phyloP scores from a whole-genome alignment of 2,329 filamentous ascomycete species.

The Herpotrichia juniperi region DNA sequence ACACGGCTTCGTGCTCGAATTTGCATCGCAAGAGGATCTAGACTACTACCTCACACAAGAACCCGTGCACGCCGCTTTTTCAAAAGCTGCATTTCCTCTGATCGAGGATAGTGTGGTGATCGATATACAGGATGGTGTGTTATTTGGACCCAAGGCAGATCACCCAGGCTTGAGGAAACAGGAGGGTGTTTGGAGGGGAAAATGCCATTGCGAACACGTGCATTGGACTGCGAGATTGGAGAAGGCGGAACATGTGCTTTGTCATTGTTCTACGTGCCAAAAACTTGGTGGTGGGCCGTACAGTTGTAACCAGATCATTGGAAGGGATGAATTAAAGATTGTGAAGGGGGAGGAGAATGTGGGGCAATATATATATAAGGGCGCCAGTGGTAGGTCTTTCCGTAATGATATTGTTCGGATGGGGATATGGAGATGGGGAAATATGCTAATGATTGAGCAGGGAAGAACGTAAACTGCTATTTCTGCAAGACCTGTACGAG shows the following conservation, averaged over 20 bases:
- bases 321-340: constrained; percentile 31
- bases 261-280: constrained; percentile 46
- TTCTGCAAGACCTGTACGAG: constrained; percentile 47
- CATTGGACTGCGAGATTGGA: constrained; percentile 29
- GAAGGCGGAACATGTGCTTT: constrained; percentile 40
- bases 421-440: neutral
- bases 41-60: constrained; percentile 42
- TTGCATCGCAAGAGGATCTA: constrained; percentile 39
- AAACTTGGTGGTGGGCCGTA: constrained; percentile 43
- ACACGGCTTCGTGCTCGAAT: constrained; percentile 43
- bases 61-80: constrained; percentile 38
- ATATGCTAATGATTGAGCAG: constrained; percentile 8
- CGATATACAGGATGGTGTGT: constrained; percentile 39
- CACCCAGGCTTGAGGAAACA: constrained; percentile 16
- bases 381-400: constrained; percentile 30
- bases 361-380: constrained; percentile 38
- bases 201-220: constrained; percentile 40
- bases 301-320: constrained; percentile 44
- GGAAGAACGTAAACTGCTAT: constrained; percentile 45
- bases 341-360: constrained; percentile 28
- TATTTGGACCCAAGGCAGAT: constrained; percentile 34
- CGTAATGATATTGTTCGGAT: neutral
- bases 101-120: constrained; percentile 41
- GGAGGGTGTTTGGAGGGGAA: constrained; percentile 23
- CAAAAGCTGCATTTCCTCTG: constrained; percentile 29